Conservation (phyloP, 345 rosid species). For the Eucalyptus rudis region DNA sequence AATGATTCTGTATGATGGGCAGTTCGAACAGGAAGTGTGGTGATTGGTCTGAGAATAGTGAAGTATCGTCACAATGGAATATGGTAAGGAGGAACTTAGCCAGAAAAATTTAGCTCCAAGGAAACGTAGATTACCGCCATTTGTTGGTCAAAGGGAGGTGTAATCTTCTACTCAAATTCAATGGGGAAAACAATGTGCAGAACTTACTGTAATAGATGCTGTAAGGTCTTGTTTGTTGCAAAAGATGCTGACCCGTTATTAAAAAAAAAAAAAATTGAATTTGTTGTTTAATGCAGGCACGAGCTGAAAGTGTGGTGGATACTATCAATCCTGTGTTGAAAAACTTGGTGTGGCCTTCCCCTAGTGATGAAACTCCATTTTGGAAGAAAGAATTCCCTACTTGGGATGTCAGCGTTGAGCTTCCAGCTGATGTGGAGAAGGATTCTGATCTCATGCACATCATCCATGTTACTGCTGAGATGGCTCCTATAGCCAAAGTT, state of each 20-base stretch:
- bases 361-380: slow-evolving; percentile 33
- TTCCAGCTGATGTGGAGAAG: slow-evolving; percentile 12
- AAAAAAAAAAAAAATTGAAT: not conserved
- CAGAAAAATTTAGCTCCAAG: not conserved
- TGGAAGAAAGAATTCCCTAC: slow-evolving; percentile 39
- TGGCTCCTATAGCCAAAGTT: slow-evolving; percentile 56
- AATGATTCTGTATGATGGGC: not conserved
- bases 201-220: not conserved
- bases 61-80: not conserved
- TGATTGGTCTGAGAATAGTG: not conserved
- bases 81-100: not conserved
- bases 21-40: not conserved
- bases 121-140: not conserved
- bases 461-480: slow-evolving; percentile 44
- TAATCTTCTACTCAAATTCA: not conserved
- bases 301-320: not conserved
- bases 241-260: not conserved
- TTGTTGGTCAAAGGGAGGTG: not conserved
- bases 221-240: not conserved
- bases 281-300: not conserved
- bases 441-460: slow-evolving; percentile 25
- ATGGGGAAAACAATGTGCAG: not conserved
- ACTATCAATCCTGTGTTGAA: not conserved
- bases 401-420: slow-evolving; percentile 4
- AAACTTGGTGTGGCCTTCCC: slow-evolving; percentile 27